A percentile compares a stretch with the other conserved stretches of the same genome.
phyloP scores from a whole-genome alignment of 495 filamentous ascomycete genomes.

The Margaritispora aquatica region DNA sequence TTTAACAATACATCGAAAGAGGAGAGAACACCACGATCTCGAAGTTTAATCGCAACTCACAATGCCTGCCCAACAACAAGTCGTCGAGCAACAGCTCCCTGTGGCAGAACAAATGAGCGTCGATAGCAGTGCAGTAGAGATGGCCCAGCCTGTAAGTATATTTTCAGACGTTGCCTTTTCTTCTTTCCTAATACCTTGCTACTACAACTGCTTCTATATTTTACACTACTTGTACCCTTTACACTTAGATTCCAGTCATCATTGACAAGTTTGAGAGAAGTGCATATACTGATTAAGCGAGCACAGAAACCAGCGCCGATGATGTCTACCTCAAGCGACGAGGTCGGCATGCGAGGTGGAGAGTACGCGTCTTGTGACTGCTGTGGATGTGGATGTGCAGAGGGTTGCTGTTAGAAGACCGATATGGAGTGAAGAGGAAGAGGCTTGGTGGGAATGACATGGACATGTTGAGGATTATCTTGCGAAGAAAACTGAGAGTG shows the following conservation, averaged over 20 bases:
- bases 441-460: too few relatives aligned
- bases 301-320: constrained; percentile 6
- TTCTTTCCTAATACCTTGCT: background rate
- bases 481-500: too few relatives aligned
- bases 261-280: too few relatives aligned
- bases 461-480: too few relatives aligned
- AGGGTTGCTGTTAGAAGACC: background rate
- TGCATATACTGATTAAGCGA: background rate
- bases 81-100: constrained; percentile 18
- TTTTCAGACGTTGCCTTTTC: background rate
- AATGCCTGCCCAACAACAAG: constrained; percentile 12
- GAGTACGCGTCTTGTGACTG: constrained; percentile 17
- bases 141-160: constrained; percentile 17
- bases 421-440: too few relatives aligned
- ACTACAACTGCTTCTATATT: background rate
- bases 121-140: constrained; percentile 3
- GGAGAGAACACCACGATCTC: background rate
- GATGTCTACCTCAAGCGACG: constrained; percentile 16
- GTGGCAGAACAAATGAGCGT: constrained; percentile 18
- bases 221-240: too few relatives aligned
- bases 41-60: too few relatives aligned
- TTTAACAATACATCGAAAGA: too few relatives aligned
- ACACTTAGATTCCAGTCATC: too few relatives aligned
- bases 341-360: constrained; percentile 15
- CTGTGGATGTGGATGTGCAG: constrained; percentile 18